phyloP scores from a whole-genome alignment of 2,329 filamentous ascomycete species.

The Scedosporium dehoogii region DNA sequence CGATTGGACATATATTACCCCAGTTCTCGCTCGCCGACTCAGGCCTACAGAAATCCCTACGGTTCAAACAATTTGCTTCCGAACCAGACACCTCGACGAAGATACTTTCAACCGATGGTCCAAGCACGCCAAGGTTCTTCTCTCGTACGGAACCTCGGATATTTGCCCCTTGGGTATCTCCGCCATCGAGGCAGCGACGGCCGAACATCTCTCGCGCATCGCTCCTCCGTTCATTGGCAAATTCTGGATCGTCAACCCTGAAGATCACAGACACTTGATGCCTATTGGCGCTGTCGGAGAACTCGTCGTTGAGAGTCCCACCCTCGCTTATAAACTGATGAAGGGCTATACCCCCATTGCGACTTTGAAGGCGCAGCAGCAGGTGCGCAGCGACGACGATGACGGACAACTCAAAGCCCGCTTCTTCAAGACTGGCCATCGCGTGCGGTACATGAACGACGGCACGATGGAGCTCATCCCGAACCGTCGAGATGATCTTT shows the following conservation, averaged over 20 bases:
- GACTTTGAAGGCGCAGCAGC: slow-evolving; percentile 16
- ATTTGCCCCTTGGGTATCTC: slow-evolving; percentile 42
- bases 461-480: slow-evolving; percentile 39
- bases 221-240: slow-evolving; percentile 37
- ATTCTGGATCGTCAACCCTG: slow-evolving; percentile 42
- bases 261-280: slow-evolving; percentile 38
- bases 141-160: slow-evolving; percentile 42
- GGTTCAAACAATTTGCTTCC: slow-evolving; percentile 32
- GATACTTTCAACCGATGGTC: slow-evolving; percentile 39
- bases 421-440: slow-evolving; percentile 41
- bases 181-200: slow-evolving; percentile 29
- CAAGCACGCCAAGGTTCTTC: slow-evolving; percentile 32
- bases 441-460: slow-evolving; percentile 36
- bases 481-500: slow-evolving; percentile 29
- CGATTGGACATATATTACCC: slow-evolving; percentile 46
- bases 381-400: slow-evolving; percentile 5
- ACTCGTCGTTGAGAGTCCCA: slow-evolving; percentile 45
- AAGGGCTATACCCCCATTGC: slow-evolving; percentile 8
- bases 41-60: slow-evolving; percentile 25
- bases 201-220: slow-evolving; percentile 30
- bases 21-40: slow-evolving; percentile 42
- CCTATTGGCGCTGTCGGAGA: slow-evolving; percentile 47
- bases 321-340: slow-evolving; percentile 20
- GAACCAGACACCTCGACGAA: slow-evolving; percentile 38
- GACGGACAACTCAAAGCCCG: slow-evolving; percentile 20